Base-by-base conservation (phyloP, 352 stramenopile genomes). In the Globisporangium cederbergense region DNA sequence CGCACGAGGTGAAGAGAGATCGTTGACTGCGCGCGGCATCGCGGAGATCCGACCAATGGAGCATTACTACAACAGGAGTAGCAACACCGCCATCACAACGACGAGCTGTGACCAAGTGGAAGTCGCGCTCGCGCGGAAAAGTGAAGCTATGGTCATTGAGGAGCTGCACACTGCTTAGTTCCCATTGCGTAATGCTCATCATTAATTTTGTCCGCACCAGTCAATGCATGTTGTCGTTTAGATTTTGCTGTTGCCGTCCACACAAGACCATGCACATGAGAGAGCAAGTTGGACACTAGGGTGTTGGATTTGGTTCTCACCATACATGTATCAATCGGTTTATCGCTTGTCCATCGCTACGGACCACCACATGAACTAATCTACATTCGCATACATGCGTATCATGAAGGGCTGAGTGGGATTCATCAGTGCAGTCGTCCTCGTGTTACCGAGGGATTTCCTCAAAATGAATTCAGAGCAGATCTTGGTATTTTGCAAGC, bases 401-500 rank as follows among this genome's bases (percentile, higher is more conserved):
- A 28, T 20, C 4, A 38, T 55, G 25, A 1, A 53, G 10, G 25
- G 32, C 8, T 46, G 42, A 25, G 7, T 58, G 34, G 52, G 52
- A 52, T 66, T 90, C 81, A 83, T 90, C 81, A 90, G 81, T 78
- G 78, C 81, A 84, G 66, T 74, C 68, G 66, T 85, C 76, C 78
- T 90, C 81, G 71, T 78, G 78, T 88, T 90, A 88, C 81, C 74
- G 81, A 90, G 75, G 80, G 81, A 78, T 90, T 79, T 90, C 81
- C 74, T 88, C 81, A 90, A 74, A 63, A 78, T 74, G 60, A 64
- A 81, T 81, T 89, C 81, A 88, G 81, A 90, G 81, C 81, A 90
- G 81, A 90, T 90, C 81, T 90, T 90, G 81, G 81, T 90, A 90
- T 88, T 59, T 80, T 83, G 80, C 71, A 58, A 83, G 77, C 81